Evolutionary conservation across 192 early-diverging fungal species (phyloP), one percentile per base, ranked within the genome.

Genomic region (Linnemannia elongata): DNA sequence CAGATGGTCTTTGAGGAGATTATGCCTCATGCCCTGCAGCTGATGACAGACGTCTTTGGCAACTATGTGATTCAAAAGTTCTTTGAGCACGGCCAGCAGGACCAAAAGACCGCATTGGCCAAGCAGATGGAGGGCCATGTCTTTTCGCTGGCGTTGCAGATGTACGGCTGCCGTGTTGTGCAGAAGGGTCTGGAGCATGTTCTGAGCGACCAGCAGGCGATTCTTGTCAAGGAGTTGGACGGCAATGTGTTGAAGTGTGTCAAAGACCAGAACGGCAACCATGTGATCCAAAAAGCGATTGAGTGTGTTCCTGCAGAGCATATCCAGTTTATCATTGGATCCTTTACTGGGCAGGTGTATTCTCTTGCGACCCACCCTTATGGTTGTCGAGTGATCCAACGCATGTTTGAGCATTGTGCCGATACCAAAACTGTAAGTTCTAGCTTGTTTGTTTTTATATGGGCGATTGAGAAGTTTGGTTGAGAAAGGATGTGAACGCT

Each of bases 41-140:
- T 99, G 72, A 99, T 98, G 97, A 98, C 97, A 9, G 98, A 99
- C 80, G 98, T 99, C 1, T 99, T 99, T 96, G 98, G 98, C 60
- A 99, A 99, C 93, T 99, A 99, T 84, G 98, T 99, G 72, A 96
- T 99, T 72, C 98, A 99, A 91, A 99, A 99, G 90, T 98, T 99
- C 89, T 99, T 99, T 92, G 98, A 99, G 90, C 97, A 99, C 85
- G 98, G 97, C 76, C 97, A 96, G 82, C 96, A 94, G 88, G 91
- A 93, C 78, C 98, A 99, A 83, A 99, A 98, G 92, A 94, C 96
- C 39, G 90, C 96, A 39, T 92, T 99, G 75, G 97, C 98, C 7
- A 94, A 95, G 81, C 95, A 97, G 87, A 99, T 99, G 98, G 96
- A 98, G 80, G 96, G 96, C 33, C 97, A 99, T 87, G 97, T 99